These are phyloP conservation scores for Jaenimonas drosophilae DNA, from an alignment of 208 protist species.

Conservation along the genomic window DNA sequence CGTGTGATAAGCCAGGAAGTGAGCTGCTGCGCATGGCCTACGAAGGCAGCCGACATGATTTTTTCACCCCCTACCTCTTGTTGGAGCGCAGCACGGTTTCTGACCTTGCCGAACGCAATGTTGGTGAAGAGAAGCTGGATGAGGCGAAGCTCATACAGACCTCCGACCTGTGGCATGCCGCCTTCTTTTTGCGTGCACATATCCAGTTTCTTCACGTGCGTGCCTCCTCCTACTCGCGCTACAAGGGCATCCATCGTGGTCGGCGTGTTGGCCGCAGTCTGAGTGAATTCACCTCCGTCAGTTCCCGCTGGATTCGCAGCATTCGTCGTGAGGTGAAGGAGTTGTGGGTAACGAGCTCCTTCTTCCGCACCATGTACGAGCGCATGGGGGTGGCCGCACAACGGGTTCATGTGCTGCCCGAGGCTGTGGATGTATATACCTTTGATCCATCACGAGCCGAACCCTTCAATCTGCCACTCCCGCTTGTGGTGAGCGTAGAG, in stretches of 20 bases:
- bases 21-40: slow-evolving; percentile 8
- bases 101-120: not conserved
- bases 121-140: slow-evolving; percentile 5
- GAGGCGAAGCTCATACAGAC: not conserved
- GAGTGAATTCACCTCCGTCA: slow-evolving; percentile 34
- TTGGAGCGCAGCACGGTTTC: not conserved
- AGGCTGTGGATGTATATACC: slow-evolving; percentile 34
- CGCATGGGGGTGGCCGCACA: slow-evolving; percentile 8
- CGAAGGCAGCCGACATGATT: not conserved
- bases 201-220: not conserved
- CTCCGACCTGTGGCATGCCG: not conserved
- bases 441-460: slow-evolving; percentile 43
- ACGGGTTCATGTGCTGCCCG: slow-evolving; percentile 29
- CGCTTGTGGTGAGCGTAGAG: slow-evolving; percentile 1
- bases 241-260: not conserved
- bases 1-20: slow-evolving; percentile 1
- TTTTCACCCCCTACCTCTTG: not conserved
- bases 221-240: not conserved
- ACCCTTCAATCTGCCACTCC: slow-evolving; percentile 2
- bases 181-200: not conserved
- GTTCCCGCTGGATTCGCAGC: slow-evolving; percentile 6
- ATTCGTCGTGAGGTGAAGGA: slow-evolving; percentile 13
- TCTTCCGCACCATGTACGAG: slow-evolving; percentile 28
- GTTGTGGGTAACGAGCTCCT: slow-evolving; percentile 44
- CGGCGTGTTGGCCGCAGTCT: slow-evolving; percentile 20